A percentile compares a stretch with the other conserved stretches of the same genome.
These are phyloP conservation scores for Geranium brycei DNA, from an alignment of 345 rosid species.

Conservation along the genomic window DNA sequence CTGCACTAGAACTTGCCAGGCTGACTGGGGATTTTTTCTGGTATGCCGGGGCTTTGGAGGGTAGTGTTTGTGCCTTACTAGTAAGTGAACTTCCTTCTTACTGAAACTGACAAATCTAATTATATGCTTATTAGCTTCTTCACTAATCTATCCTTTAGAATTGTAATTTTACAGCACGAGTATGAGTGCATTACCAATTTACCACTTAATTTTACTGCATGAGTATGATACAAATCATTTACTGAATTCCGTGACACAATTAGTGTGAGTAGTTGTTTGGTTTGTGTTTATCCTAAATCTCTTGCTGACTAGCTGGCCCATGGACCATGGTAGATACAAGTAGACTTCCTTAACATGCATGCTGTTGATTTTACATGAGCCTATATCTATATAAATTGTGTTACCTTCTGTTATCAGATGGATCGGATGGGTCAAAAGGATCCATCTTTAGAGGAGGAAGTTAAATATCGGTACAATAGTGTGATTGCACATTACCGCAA, in stretches of 20 bases:
- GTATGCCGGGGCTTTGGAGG: constrained; percentile 98
- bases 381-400: constrained; percentile 8
- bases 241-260: neutral
- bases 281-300: neutral
- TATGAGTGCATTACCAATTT: neutral
- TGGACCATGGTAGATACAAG: neutral
- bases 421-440: constrained; percentile 70
- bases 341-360: neutral
- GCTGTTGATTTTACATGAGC: neutral
- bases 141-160: neutral
- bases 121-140: neutral
- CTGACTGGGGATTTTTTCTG: constrained; percentile 84
- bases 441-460: constrained; percentile 69
- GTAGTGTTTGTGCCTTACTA: constrained; percentile 88
- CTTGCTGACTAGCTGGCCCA: neutral
- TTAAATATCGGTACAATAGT: constrained; percentile 57
- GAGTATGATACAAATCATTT: neutral
- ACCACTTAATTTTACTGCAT: neutral
- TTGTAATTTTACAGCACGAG: neutral
- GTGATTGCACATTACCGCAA: constrained; percentile 83
- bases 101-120: neutral
- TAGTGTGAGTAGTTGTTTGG: neutral
- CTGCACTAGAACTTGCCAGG: constrained; percentile 84
- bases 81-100: constrained; percentile 21
- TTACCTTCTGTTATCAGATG: constrained; percentile 39